Base-by-base conservation (phyloP, 2,329 filamentous ascomycete species). In the Neofusicoccum laricinum region DNA sequence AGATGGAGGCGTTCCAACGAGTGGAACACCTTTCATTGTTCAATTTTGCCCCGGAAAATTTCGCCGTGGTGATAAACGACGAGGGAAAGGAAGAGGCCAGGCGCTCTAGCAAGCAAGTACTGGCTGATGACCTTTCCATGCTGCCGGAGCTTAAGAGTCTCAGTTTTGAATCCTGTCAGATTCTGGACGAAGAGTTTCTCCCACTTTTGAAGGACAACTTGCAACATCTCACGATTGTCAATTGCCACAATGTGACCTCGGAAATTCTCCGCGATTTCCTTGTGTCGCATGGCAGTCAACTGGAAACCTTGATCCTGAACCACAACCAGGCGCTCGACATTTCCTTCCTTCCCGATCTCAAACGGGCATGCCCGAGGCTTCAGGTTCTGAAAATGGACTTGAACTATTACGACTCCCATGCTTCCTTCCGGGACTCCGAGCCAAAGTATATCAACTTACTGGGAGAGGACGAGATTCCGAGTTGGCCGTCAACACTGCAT, bases 251-350 rank as follows among this genome's bases (percentile, higher is more conserved):
- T 66, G 77, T 97, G 10, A 87, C 83, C 4, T 89, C 91, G 0
- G 82, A 87, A 3, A 84, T 88, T 65, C 78, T 97, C 21, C 79
- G 82, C 30, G 73, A 76, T 0, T 97, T 90, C 71, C 81, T 97
- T 45, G 73, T 81, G 5, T 84, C 84, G 0, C 87, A 91, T 69
- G 93, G 93, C 0, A 76, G 80, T 21, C 79, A 85, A n/a, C 79
- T 98, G 21, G 84, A 84, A 61, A 84, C 85, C 41, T 81, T 98
- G 7, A 84, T 83, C 1, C 80, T 97, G 4, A 86, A 89, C 61
- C 90, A 96, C 76, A 96, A 96, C 70, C 88, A 91, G 66, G 87
- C 89, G 2, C 81, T 97, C 43, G 90, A 88, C 70, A 78, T 97
- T 45, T 86, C 84, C 0, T 97, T 97, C 70, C 81, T 95, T 6